phyloP scores from a whole-genome alignment of 2,329 filamentous ascomycete genomes.

The Penicillium sp. region DNA sequence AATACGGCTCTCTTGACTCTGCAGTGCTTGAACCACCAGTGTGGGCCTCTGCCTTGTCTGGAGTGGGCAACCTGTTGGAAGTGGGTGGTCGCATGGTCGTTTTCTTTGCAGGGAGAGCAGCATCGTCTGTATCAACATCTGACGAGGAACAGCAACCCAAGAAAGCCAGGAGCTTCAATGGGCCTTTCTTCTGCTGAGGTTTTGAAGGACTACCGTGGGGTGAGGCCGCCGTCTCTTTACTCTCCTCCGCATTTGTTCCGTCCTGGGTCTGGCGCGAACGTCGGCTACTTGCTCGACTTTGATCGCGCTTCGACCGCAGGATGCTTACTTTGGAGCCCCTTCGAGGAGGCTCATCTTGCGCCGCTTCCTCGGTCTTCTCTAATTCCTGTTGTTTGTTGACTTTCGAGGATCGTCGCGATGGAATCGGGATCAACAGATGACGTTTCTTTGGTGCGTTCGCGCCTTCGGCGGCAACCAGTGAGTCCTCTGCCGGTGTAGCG shows the following conservation, averaged over 20 bases:
- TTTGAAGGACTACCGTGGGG: conserved; percentile 37
- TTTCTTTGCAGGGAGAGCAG: conserved; percentile 47
- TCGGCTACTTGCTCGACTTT: conserved; percentile 63
- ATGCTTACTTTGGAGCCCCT: conserved; percentile 66
- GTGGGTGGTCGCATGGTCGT: conserved; percentile 42
- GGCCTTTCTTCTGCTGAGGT: conserved; percentile 42
- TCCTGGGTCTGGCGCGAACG: conserved; percentile 41
- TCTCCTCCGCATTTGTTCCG: conserved; percentile 32
- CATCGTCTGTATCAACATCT: conserved; percentile 46
- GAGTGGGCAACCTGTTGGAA: conserved; percentile 37
- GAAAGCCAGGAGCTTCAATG: conserved; percentile 46
- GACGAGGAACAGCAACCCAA: conserved; percentile 51
- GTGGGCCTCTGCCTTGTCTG: conserved; percentile 42
- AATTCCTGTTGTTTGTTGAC: conserved; percentile 35
- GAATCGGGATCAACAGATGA: conserved; percentile 37
- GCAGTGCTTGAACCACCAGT: conserved; percentile 41
- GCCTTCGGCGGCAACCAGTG: conserved; percentile 16
- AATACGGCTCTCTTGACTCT: conserved; percentile 41
- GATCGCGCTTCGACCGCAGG: conserved; percentile 62
- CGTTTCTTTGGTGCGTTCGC: conserved; percentile 37
- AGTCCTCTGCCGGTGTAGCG: conserved; percentile 3
- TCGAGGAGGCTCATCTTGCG: conserved; percentile 48
- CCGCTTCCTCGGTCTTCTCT: conserved; percentile 35
- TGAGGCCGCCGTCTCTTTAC: conserved; percentile 31
- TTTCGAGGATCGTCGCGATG: conserved; percentile 42